Conservation (phyloP, 73 alveolate genomes). For the Tetrahymena thermophila region DNA sequence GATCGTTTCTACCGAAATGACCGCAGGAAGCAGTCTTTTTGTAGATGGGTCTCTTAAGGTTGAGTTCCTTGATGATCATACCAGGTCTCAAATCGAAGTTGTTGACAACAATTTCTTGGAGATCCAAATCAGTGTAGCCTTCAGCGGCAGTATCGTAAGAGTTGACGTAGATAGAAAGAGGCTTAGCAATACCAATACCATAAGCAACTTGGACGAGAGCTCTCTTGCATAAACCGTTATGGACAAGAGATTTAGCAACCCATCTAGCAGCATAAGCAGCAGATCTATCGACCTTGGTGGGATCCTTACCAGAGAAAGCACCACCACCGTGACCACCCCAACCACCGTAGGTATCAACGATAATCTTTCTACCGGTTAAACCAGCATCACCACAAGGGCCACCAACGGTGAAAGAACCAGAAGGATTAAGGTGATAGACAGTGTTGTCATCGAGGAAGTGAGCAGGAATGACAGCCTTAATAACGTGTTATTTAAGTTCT, state of each 20-base stretch:
- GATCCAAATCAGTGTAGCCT: constrained; percentile 63
- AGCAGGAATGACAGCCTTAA: constrained; percentile 82
- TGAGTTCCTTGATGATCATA: constrained; percentile 61
- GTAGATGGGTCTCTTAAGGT: constrained; percentile 69
- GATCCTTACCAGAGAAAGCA: constrained; percentile 97
- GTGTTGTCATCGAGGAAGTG: constrained; percentile 78
- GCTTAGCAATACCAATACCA: constrained; percentile 85
- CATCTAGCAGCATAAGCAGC: constrained; percentile 97
- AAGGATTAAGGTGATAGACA: constrained; percentile 78
- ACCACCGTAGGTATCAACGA: constrained; percentile 98
- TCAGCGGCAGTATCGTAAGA: constrained; percentile 72
- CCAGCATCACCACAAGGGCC: constrained; percentile 99
- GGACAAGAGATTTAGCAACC: constrained; percentile 90
- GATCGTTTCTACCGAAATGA: constrained; percentile 80
- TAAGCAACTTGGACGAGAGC: constrained; percentile 85
- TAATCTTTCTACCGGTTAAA: constrained; percentile 94
- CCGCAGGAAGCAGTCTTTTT: constrained; percentile 80
- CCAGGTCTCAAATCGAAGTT: constrained; percentile 78
- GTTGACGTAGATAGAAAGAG: constrained; percentile 80
- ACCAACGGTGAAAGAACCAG: constrained; percentile 92
- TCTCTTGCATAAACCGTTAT: constrained; percentile 71
- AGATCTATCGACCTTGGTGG: constrained; percentile 97
- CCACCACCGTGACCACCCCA: constrained; percentile 97
- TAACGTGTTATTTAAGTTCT: constrained; percentile 74
- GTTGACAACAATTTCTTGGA: constrained; percentile 55